Conservation (phyloP, 768 basidiomycete species). For the Vararia minispora region DNA sequence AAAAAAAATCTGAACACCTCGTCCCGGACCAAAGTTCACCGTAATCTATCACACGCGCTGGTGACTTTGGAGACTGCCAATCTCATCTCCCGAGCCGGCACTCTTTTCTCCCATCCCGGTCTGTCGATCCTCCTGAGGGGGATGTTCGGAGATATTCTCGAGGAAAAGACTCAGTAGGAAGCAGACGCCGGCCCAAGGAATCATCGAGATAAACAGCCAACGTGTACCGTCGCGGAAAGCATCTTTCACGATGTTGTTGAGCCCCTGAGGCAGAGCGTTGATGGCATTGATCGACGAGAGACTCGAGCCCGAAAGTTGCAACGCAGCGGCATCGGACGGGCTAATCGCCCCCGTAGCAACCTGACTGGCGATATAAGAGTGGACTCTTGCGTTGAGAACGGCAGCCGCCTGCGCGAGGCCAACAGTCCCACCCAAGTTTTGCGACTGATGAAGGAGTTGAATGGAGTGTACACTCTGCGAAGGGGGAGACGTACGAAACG, state of each 20-base stretch:
- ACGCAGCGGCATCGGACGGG: constrained; percentile 16
- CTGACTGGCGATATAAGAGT: constrained; percentile 20
- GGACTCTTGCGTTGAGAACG: constrained; percentile 33
- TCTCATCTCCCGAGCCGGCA: no score
- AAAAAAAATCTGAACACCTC: no score
- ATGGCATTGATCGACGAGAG: constrained; percentile 27
- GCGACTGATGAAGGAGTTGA: constrained; percentile 23
- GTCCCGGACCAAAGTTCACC: no score
- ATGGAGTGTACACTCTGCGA: neutral
- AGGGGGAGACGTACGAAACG: constrained; percentile 30
- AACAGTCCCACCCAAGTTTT: constrained; percentile 38
- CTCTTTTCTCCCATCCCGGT: no score
- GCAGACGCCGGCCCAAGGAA: constrained; percentile 35
- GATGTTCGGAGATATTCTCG: no score
- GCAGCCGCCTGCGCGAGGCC: constrained; percentile 44
- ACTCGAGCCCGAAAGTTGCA: constrained; percentile 18
- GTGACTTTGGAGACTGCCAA: no score
- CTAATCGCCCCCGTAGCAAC: constrained; percentile 21
- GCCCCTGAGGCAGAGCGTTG: constrained; percentile 22
- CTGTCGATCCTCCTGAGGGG: no score
- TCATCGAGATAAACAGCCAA: constrained; percentile 34
- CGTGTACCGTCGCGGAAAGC: constrained; percentile 31
- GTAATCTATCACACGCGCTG: no score
- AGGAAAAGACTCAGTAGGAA: constrained; percentile 27
- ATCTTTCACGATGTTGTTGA: constrained; percentile 25